These are phyloP conservation scores for Epichloe baconii DNA, from an alignment of 2,329 filamentous ascomycete genomes.

Conservation along the genomic window DNA sequence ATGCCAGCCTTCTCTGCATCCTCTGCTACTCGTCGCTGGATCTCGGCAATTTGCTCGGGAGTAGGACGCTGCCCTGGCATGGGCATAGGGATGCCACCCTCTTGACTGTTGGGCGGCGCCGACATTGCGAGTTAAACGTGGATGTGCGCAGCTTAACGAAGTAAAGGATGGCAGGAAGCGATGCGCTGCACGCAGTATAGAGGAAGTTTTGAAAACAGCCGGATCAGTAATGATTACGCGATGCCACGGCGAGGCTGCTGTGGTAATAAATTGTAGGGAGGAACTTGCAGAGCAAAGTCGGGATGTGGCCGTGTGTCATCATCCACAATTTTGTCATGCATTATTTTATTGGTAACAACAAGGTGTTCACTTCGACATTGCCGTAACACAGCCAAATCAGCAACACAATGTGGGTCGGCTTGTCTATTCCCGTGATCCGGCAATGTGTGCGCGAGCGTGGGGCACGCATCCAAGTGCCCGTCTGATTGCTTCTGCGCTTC, in stretches of 20 bases:
- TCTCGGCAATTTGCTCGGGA: conserved; percentile 72
- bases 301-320: conserved; percentile 6
- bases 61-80: conserved; percentile 40
- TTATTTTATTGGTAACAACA: conserved; percentile 16
- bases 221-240: background rate
- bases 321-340: background rate
- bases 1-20: conserved; percentile 80
- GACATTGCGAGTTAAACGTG: conserved; percentile 13
- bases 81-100: conserved; percentile 13
- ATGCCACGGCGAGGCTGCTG: background rate
- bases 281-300: background rate
- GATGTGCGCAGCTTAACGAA: conserved; percentile 3
- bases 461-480: no score
- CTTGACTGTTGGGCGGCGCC: conserved; percentile 12
- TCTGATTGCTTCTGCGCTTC: no score
- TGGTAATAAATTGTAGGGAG: background rate
- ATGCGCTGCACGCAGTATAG: no score
- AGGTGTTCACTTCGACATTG: conserved; percentile 22
- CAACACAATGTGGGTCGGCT: conserved; percentile 10
- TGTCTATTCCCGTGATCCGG: conserved; percentile 16
- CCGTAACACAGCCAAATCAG: conserved; percentile 1
- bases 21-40: conserved; percentile 69
- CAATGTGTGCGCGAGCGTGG: no score
- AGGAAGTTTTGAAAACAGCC: background rate
- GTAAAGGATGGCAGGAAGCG: conserved; percentile 3